phyloP scores from a whole-genome alignment of 106 monocot genomes.

The Dioscorea dumetorum region DNA sequence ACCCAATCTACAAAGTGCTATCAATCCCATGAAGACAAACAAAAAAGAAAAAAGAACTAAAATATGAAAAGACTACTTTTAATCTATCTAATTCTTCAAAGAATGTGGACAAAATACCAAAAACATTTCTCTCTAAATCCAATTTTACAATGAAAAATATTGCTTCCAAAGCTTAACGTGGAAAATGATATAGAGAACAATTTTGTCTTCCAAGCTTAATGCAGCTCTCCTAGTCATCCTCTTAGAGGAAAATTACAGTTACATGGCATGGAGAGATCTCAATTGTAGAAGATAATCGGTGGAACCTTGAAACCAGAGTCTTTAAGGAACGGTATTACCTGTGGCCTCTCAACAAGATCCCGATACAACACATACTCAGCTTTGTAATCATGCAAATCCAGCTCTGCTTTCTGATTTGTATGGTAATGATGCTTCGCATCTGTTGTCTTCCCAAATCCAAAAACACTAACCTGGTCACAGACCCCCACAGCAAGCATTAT shows the following conservation, averaged over 20 bases:
- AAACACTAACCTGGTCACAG: slow-evolving; percentile 57
- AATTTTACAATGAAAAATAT: no score
- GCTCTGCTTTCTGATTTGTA: slow-evolving; percentile 78
- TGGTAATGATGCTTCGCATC: slow-evolving; percentile 86
- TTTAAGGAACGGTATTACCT: slow-evolving; percentile 55
- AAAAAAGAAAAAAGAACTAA: no score
- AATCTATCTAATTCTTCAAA: no score
- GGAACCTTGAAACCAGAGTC: slow-evolving; percentile 58
- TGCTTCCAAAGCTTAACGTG: no score
- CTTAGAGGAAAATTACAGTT: neutral
- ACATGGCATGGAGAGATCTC: slow-evolving; percentile 1
- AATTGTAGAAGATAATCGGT: slow-evolving; percentile 42
- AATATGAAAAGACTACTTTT: no score
- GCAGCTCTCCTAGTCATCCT: neutral
- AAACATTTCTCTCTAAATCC: no score
- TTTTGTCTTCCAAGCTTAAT: no score
- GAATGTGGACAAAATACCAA: no score
- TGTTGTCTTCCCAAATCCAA: slow-evolving; percentile 77
- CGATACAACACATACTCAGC: slow-evolving; percentile 81
- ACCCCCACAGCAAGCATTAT: slow-evolving; percentile 64
- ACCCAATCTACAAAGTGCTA: no score
- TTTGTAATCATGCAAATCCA: slow-evolving; percentile 78
- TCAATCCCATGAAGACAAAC: no score
- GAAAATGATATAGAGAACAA: no score
- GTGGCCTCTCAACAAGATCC: slow-evolving; percentile 44